These are phyloP conservation scores for Verticillium longisporum DNA, from an alignment of 2,329 filamentous ascomycete species.

Conservation along the genomic window DNA sequence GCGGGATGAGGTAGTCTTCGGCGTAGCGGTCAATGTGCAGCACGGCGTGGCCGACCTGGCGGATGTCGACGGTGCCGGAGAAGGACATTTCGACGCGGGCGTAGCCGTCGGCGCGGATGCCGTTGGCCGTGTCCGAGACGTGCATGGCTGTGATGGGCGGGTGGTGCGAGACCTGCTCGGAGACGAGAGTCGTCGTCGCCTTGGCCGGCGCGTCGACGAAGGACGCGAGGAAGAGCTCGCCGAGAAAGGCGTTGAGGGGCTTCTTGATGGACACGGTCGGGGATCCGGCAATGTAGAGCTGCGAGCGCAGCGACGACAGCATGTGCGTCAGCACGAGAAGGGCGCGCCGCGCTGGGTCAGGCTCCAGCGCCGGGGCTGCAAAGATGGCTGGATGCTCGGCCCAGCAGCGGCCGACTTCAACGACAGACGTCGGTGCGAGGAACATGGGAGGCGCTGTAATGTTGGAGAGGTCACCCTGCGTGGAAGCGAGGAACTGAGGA, in stretches of 20 bases:
- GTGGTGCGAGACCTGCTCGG: constrained; percentile 47
- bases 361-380: constrained; percentile 36
- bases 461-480: constrained; percentile 45
- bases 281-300: constrained; percentile 39
- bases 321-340: constrained; percentile 40
- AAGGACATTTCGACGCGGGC: constrained; percentile 47
- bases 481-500: constrained; percentile 10
- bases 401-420: constrained; percentile 45
- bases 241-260: constrained; percentile 45
- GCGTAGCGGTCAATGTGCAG: constrained; percentile 40
- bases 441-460: constrained; percentile 44
- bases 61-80: constrained; percentile 39
- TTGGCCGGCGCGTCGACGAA: constrained; percentile 24
- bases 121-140: constrained; percentile 32
- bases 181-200: constrained; percentile 23
- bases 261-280: constrained; percentile 43
- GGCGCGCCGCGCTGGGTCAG: constrained; percentile 32
- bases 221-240: constrained; percentile 39
- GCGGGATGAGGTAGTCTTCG: constrained; percentile 41
- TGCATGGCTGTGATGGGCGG: constrained; percentile 47
- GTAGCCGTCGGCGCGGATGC: constrained; percentile 41
- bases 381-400: constrained; percentile 40
- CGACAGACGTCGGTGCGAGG: constrained; percentile 39
- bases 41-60: constrained; percentile 42
- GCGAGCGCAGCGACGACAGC: constrained; percentile 35